A percentile compares a stretch with the other conserved stretches of the same genome.
Conservation (phyloP, 345 rosid species). For the Moringa oleifera region DNA sequence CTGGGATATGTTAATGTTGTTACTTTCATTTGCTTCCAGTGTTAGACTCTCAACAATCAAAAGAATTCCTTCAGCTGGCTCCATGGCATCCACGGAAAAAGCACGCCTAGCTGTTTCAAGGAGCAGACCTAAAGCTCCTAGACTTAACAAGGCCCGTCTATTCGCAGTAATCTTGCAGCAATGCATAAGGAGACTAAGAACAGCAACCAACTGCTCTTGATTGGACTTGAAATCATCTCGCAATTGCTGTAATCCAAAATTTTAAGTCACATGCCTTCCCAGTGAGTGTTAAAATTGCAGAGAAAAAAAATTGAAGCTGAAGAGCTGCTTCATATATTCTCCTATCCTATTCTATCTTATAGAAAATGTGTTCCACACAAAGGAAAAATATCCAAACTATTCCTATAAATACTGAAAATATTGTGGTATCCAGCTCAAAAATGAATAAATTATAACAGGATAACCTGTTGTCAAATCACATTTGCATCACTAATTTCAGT, state of each 20-base stretch:
- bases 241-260: slow-evolving; percentile 48
- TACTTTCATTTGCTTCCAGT: slow-evolving; percentile 92
- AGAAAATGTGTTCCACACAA: no score
- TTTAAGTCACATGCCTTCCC: neutral
- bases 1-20: slow-evolving; percentile 67
- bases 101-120: slow-evolving; percentile 99
- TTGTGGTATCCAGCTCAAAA: no score
- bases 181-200: slow-evolving; percentile 89
- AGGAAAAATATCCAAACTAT: no score
- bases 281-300: no score
- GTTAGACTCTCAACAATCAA: slow-evolving; percentile 94
- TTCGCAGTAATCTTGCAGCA: slow-evolving; percentile 98
- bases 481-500: no score
- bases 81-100: slow-evolving; percentile 97
- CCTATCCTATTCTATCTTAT: no score
- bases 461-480: no score
- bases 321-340: no score
- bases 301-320: no score
- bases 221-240: slow-evolving; percentile 90
- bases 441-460: no score
- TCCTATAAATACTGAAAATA: no score
- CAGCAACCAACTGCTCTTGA: slow-evolving; percentile 89
- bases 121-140: slow-evolving; percentile 90
- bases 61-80: slow-evolving; percentile 97
- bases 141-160: slow-evolving; percentile 71